phyloP scores from a whole-genome alignment of 2,329 filamentous ascomycete species.

The Decorospora gaudefroyi region DNA sequence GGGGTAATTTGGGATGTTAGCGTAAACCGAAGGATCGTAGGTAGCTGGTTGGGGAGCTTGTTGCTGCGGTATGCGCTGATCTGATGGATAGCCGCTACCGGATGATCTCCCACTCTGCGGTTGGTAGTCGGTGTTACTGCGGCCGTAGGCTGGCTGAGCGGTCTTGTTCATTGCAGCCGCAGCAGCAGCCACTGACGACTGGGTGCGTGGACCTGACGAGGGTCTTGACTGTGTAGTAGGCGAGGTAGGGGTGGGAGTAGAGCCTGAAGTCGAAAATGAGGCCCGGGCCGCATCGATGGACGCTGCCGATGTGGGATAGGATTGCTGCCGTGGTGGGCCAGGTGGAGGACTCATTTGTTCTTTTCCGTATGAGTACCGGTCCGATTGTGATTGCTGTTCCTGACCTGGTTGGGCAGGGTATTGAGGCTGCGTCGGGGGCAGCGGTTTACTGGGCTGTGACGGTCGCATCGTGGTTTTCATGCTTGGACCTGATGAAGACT shows the following conservation, averaged over 20 bases:
- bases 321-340: conserved; percentile 46
- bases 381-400: conserved; percentile 49
- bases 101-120: conserved; percentile 39
- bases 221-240: conserved; percentile 54
- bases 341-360: conserved; percentile 48
- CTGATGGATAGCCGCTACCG: conserved; percentile 46
- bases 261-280: conserved; percentile 48
- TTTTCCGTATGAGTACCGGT: conserved; percentile 56
- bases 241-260: conserved; percentile 51
- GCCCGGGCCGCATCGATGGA: conserved; percentile 55
- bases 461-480: conserved; percentile 50
- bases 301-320: conserved; percentile 49
- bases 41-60: conserved; percentile 59
- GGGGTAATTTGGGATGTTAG: conserved; percentile 51
- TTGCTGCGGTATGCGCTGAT: conserved; percentile 48
- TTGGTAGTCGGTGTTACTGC: conserved; percentile 52
- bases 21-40: conserved; percentile 80
- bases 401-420: conserved; percentile 42
- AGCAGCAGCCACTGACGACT: conserved; percentile 54
- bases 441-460: conserved; percentile 52
- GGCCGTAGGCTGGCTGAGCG: conserved; percentile 51
- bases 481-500: conserved; percentile 56
- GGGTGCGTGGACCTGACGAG: conserved; percentile 53
- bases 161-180: conserved; percentile 54
- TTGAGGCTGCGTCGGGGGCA: conserved; percentile 45